Evolutionary conservation across 345 rosid species (phyloP).

Genomic region (Dipteronia sinensis): DNA sequence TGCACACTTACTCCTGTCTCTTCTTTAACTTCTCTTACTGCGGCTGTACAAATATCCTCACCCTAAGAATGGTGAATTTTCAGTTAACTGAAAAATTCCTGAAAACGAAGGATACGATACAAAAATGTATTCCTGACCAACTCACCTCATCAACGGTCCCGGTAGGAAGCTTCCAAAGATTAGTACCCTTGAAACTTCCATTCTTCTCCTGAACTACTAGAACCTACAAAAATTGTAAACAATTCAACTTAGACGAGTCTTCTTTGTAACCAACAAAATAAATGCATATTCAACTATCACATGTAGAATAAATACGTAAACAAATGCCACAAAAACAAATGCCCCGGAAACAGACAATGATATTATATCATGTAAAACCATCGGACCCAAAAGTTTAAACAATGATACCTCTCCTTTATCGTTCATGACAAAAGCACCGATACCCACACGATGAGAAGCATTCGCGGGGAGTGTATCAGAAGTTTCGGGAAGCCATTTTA

Average conservation of each 20-base stretch:
- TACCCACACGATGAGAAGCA: slow-evolving; percentile 76
- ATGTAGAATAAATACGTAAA: too few relatives aligned
- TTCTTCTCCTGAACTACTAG: slow-evolving; percentile 78
- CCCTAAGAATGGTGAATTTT: slow-evolving; percentile 45
- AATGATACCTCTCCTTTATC: slow-evolving; percentile 51
- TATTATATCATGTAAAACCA: too few relatives aligned
- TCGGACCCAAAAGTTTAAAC: too few relatives aligned
- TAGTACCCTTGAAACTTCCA: slow-evolving; percentile 57
- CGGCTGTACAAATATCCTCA: slow-evolving; percentile 68
- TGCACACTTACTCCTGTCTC: slow-evolving; percentile 74
- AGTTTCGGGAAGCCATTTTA: slow-evolving; percentile 54
- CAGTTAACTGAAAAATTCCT: not conserved
- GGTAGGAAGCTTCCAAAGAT: slow-evolving; percentile 81
- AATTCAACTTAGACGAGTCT: too few relatives aligned
- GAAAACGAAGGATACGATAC: not conserved
- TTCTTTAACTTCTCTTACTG: slow-evolving; percentile 81
- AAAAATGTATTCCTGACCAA: not conserved
- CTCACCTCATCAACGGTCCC: slow-evolving; percentile 73
- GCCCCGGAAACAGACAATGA: too few relatives aligned
- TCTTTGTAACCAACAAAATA: too few relatives aligned
- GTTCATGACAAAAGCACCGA: slow-evolving; percentile 71
- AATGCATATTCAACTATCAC: too few relatives aligned
- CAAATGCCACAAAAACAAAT: too few relatives aligned
- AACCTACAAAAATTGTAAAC: slow-evolving; percentile 38
- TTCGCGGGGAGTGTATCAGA: slow-evolving; percentile 56